Percentiles rank a stretch among this genome's conserved stretches.
Conservation (phyloP, 2,329 filamentous ascomycete species). For the Ascocoryne sarcoides region DNA sequence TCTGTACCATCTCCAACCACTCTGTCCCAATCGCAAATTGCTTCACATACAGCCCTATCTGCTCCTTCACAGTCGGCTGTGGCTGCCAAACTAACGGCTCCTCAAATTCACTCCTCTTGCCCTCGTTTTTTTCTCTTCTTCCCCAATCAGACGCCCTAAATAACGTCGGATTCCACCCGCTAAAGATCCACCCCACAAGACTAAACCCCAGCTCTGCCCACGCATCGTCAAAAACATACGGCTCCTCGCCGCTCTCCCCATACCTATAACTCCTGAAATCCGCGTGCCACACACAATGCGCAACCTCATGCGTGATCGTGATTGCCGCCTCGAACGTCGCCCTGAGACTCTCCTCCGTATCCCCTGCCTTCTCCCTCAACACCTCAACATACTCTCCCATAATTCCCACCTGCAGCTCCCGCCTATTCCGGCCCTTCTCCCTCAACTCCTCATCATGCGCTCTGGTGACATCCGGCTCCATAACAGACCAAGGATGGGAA, state of each 20-base stretch:
- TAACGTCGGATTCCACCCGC: slow-evolving; percentile 15
- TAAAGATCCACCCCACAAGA: slow-evolving; percentile 20
- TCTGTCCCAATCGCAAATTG: neutral
- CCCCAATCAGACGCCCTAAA: neutral
- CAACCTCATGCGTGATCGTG: slow-evolving; percentile 24
- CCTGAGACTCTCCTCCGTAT: slow-evolving; percentile 8
- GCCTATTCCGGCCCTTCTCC: slow-evolving; percentile 5
- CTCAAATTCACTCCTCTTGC: neutral
- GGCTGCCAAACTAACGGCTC: slow-evolving; percentile 1
- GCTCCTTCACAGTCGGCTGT: neutral
- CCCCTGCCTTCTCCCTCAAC: slow-evolving; percentile 4
- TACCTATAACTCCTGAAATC: slow-evolving; percentile 15
- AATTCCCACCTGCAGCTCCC: slow-evolving; percentile 18
- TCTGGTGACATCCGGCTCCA: neutral
- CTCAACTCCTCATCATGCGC: neutral
- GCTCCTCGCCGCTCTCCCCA: slow-evolving; percentile 9
- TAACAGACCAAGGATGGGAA: too few relatives aligned
- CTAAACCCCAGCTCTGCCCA: slow-evolving; percentile 17
- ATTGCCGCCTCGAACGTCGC: slow-evolving; percentile 18
- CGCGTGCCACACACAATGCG: slow-evolving; percentile 19
- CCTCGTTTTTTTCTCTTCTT: neutral
- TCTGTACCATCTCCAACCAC: neutral
- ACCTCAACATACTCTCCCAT: slow-evolving; percentile 19
- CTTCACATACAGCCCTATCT: neutral
- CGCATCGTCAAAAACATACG: slow-evolving; percentile 15